Base-by-base conservation (phyloP, 352 stramenopile species). In the Thalassiosira hispida region DNA sequence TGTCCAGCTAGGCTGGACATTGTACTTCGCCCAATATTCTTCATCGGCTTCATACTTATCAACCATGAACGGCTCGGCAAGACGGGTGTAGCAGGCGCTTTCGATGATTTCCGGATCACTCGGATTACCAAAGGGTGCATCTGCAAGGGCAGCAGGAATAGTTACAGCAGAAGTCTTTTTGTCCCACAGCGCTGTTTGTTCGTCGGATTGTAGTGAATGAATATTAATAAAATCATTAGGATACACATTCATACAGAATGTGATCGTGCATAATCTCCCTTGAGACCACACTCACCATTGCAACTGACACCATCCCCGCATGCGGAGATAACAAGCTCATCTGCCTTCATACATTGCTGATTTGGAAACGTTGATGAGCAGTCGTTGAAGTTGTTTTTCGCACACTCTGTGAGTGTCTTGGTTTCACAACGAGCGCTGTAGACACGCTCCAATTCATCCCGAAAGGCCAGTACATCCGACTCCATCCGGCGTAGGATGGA, bases 41-140 rank as follows among this genome's bases (percentile, higher is more conserved):
- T 73, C 56, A 25, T 79, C 72, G 18, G 29, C 8, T 44, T 78
- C 40, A 33, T 78, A 84, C 12, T 81, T 84, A 35, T 77, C 47
- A 1, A 83, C 35, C 73, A 86, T 83, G 63, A 72, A 78, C 18
- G 49, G 46, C 42, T 86, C 79, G 4, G 74, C 79, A n/a, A 83
- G 57, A 25, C 22, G 49, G 33, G 18, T 78, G 79, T 86, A 86
- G 35, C 79, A 86, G 18, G 52, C 49, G 16, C 51, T 81, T 66
- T 86, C 67, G 12, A 70, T 81, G 11, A 83, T 29, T 59, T 79
- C 35, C 8, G 27, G 61, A 56, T 85, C 77, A 20, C 2, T 72
- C 20, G 76, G 68, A 56, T 79, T 83, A 14, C 33, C 56, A 4
- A 11, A 6, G n/a, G 51, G 16, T 27, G 3, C 51, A 5, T 65